Evolutionary conservation across 768 basidiomycete genomes (phyloP), one percentile per base, ranked within the genome.

Genomic region (Tricholoma bakamatsutake): DNA sequence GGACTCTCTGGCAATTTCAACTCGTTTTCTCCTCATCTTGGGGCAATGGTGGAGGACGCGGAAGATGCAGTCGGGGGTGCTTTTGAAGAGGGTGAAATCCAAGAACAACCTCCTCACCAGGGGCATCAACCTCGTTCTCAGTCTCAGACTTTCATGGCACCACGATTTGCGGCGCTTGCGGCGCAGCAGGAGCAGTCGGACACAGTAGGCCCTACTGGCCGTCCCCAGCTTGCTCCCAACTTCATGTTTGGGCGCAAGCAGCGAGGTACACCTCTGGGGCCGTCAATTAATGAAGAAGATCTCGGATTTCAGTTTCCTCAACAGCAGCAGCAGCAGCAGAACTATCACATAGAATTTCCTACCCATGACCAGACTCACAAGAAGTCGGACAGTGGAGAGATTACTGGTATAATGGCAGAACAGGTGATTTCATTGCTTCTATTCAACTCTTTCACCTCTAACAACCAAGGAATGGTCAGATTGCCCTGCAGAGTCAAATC

Each of bases 331-430:
- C 43, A 45, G 21, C 46, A 30, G 13, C 46, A 52, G 4, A 58
- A 53, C 60, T 65, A 60, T 42, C 62, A 66, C 31, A 40, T 59
- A 30, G 70, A 72, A 1, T 52, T 62, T 50, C 42, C 61, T 7
- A 49, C 61, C 17, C 68, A 68, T n/a, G 77, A 78, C 28, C 69
- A 58, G 33, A 67, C 64, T 50, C 81, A 82, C 61, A 75, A 85
- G 59, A 83, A 85, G 67, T 68, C 76, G 33, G 85, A 88, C 48
- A 80, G 78, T 53, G 86, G 84, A 51, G 93, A 96, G 67, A 83
- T 94, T 54, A 83, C 82, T 33, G 90, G 90, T 24, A 88, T 95
- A 55, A 94, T 98, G 92, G 93, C 93, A 5, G 93, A 98, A 71
- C 96, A 98, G 81, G 93, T 92, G 72, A 82, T 82, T 31, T 24